Conservation (phyloP, 306 rosid genomes). For the Bauhinia variegata region DNA sequence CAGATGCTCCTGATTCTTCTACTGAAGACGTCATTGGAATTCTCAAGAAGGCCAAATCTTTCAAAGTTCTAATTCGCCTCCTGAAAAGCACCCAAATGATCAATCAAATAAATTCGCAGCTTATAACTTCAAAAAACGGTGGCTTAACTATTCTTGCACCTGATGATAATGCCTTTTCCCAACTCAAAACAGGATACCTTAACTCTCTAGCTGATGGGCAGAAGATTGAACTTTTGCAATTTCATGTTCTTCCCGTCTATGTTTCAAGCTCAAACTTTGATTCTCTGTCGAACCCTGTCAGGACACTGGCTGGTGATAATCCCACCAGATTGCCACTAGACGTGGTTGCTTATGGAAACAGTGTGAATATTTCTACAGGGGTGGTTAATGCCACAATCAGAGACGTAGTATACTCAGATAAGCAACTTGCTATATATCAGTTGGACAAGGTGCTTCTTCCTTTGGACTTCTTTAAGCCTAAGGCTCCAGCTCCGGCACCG, state of each 20-base stretch:
- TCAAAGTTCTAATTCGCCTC: slow-evolving; percentile 43
- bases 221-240: slow-evolving; percentile 53
- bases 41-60: slow-evolving; percentile 49
- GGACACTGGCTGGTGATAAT: slow-evolving; percentile 56
- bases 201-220: slow-evolving; percentile 39
- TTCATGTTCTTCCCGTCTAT: slow-evolving; percentile 48
- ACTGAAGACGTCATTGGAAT: slow-evolving; percentile 41
- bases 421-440: slow-evolving; percentile 49
- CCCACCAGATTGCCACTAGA: slow-evolving; percentile 45
- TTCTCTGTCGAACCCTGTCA: slow-evolving; percentile 53
- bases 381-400: slow-evolving; percentile 56
- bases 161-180: slow-evolving; percentile 45
- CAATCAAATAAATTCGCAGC: slow-evolving; percentile 44
- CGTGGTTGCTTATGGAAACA: slow-evolving; percentile 49
- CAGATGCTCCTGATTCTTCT: slow-evolving; percentile 32
- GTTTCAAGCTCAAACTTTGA: slow-evolving; percentile 55
- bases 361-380: slow-evolving; percentile 52
- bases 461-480: slow-evolving; percentile 45
- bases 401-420: slow-evolving; percentile 47
- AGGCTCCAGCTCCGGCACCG: slow-evolving; percentile 42
- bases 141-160: slow-evolving; percentile 47
- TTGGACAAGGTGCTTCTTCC: slow-evolving; percentile 54
- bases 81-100: slow-evolving; percentile 48
- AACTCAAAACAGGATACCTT: slow-evolving; percentile 47
- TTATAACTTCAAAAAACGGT: slow-evolving; percentile 45